phyloP scores from a whole-genome alignment of 2,329 filamentous ascomycete species.

The Alternaria consortialis region DNA sequence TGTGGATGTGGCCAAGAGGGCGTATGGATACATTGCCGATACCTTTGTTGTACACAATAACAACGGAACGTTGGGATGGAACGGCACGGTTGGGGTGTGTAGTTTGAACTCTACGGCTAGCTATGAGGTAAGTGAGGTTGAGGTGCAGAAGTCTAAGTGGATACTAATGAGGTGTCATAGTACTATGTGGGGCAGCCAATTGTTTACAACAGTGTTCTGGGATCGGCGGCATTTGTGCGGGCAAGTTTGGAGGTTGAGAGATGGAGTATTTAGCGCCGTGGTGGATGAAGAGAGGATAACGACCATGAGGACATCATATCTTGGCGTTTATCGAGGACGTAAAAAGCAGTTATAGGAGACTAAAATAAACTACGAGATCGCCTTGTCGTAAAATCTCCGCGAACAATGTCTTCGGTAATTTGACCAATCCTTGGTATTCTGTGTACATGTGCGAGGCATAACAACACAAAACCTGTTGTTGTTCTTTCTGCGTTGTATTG shows the following conservation, averaged over 20 bases:
- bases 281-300: background rate
- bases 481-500: background rate
- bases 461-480: constrained; percentile 1
- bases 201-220: constrained; percentile 30
- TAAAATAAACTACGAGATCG: background rate
- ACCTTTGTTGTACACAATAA: constrained; percentile 30
- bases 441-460: background rate
- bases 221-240: constrained; percentile 35
- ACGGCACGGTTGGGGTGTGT: constrained; percentile 43
- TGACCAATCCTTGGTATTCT: background rate
- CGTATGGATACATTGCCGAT: constrained; percentile 44
- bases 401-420: background rate
- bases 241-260: constrained; percentile 36
- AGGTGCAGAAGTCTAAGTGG: background rate
- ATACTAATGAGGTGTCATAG: constrained; percentile 21
- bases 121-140: constrained; percentile 32
- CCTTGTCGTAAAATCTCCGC: background rate
- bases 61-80: constrained; percentile 41
- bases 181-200: constrained; percentile 56
- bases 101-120: constrained; percentile 34
- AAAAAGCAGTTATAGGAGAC: background rate
- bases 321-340: background rate
- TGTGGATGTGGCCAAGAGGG: constrained; percentile 20
- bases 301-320: background rate
- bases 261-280: background rate